Percentiles rank a stretch among this genome's conserved stretches.
phyloP scores from a whole-genome alignment of 768 basidiomycete genomes.

The Floccularia luteovirens region DNA sequence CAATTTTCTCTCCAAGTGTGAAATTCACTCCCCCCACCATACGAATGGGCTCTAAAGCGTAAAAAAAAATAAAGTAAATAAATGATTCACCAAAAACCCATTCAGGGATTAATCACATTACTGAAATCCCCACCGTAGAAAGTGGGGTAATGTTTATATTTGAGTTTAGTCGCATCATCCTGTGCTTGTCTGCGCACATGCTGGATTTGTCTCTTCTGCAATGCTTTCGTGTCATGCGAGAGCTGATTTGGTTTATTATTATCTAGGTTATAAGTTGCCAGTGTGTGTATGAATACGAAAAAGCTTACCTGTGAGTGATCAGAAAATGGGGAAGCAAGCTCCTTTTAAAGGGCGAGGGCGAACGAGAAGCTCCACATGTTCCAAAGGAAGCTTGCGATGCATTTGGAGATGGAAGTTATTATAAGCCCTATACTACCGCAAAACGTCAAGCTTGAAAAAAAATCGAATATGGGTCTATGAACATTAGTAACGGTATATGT shows the following conservation, averaged over 20 bases:
- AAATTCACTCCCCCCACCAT: conserved; percentile 42
- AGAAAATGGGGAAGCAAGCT: conserved; percentile 31
- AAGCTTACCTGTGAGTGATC: conserved; percentile 20
- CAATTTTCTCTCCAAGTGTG: conserved; percentile 33
- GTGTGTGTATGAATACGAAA: background rate
- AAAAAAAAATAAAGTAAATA: background rate
- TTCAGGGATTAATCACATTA: conserved; percentile 26
- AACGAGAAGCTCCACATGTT: too few species aligned
- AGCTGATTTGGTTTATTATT: conserved; percentile 18
- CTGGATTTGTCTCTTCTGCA: conserved; percentile 25
- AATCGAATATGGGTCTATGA: too few species aligned
- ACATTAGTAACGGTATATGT: too few species aligned
- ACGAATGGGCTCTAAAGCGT: conserved; percentile 30
- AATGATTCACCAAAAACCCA: too few species aligned
- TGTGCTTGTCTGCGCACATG: conserved; percentile 24
- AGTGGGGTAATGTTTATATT: conserved; percentile 41
- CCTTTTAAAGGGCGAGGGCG: too few species aligned
- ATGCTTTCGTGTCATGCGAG: conserved; percentile 23
- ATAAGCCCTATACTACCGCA: too few species aligned
- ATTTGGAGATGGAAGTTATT: too few species aligned
- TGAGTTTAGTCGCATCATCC: conserved; percentile 27
- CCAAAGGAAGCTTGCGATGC: too few species aligned
- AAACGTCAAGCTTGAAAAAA: too few species aligned
- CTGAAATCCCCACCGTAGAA: conserved; percentile 42
- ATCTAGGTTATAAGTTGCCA: background rate